Evolutionary conservation across 306 rosid genomes (phyloP).

Genomic region (Astragalus membranaceus): DNA sequence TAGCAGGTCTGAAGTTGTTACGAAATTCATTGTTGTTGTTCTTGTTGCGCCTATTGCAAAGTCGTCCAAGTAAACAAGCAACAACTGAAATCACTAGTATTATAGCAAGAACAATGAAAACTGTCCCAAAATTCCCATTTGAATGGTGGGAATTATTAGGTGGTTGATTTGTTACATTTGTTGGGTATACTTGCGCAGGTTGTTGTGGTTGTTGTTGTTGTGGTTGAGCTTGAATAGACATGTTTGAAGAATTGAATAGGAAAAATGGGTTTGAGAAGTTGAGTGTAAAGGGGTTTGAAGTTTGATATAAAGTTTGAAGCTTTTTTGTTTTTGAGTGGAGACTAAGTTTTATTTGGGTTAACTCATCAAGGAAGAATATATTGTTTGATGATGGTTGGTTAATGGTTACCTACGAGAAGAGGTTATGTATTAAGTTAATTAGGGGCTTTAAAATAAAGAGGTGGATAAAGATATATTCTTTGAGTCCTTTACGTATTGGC

Average conservation of each 20-base stretch:
- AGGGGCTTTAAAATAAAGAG: conserved; percentile 7
- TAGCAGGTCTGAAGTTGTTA: background rate
- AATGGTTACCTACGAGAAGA: conserved; percentile 20
- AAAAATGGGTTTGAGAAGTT: background rate
- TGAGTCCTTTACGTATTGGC: conserved; percentile 28
- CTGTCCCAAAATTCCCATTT: conserved; percentile 77
- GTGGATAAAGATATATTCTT: conserved; percentile 34
- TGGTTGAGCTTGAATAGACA: conserved; percentile 48
- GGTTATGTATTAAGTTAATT: conserved; percentile 17
- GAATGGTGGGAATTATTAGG: conserved; percentile 47
- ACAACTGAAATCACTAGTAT: conserved; percentile 57
- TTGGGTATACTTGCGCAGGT: conserved; percentile 59
- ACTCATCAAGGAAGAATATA: conserved; percentile 39
- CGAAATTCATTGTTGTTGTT: background rate
- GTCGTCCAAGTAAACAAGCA: conserved; percentile 75
- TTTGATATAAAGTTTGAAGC: conserved; percentile 2
- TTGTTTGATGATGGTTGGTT: conserved; percentile 13
- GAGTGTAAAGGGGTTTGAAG: background rate
- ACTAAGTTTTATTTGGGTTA: conserved; percentile 33
- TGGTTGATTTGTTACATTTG: conserved; percentile 28
- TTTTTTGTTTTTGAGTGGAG: conserved; percentile 53
- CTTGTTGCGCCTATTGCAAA: conserved; percentile 47
- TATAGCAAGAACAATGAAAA: conserved; percentile 73
- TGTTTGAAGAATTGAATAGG: background rate
- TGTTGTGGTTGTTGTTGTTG: conserved; percentile 56